Evolutionary conservation across 2,329 filamentous ascomycete species (phyloP).

Genomic region (Magnaporthales sp.): DNA sequence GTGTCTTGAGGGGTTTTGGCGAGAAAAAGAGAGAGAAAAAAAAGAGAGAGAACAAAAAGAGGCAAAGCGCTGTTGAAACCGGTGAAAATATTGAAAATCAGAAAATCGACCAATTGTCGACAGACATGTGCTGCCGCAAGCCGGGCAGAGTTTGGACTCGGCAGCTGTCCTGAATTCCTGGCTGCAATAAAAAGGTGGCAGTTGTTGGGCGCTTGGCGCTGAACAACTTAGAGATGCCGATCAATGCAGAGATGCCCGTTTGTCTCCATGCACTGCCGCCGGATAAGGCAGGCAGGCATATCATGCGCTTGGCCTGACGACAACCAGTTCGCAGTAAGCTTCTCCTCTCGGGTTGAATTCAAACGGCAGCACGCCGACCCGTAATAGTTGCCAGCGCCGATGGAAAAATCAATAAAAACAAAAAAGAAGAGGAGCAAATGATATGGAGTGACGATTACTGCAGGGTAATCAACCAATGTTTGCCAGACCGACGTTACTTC

Average conservation of each 20-base stretch:
- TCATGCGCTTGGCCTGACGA: neutral
- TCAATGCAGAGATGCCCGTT: too few relatives aligned
- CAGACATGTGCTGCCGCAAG: too few relatives aligned
- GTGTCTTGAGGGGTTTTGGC: neutral
- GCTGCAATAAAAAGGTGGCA: neutral
- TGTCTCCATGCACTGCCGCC: too few relatives aligned
- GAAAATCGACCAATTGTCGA: neutral
- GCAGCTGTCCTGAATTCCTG: neutral
- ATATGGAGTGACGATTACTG: too few relatives aligned
- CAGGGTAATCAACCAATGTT: neutral
- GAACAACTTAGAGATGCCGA: too few relatives aligned
- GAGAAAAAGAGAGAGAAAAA: too few relatives aligned
- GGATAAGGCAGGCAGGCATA: neutral
- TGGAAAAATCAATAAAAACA: neutral
- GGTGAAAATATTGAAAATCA: neutral
- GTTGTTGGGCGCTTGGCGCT: neutral
- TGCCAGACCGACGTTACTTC: neutral
- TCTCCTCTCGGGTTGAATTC: too few relatives aligned
- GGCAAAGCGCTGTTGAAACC: neutral
- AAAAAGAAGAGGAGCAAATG: neutral
- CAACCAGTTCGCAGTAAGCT: too few relatives aligned
- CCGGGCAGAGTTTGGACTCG: too few relatives aligned
- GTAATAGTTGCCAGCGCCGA: neutral
- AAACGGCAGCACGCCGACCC: neutral
- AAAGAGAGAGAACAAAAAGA: too few relatives aligned